These are phyloP conservation scores for Zygnema circumcarinatum DNA, from an alignment of 139 green algal genomes.

Conservation along the genomic window DNA sequence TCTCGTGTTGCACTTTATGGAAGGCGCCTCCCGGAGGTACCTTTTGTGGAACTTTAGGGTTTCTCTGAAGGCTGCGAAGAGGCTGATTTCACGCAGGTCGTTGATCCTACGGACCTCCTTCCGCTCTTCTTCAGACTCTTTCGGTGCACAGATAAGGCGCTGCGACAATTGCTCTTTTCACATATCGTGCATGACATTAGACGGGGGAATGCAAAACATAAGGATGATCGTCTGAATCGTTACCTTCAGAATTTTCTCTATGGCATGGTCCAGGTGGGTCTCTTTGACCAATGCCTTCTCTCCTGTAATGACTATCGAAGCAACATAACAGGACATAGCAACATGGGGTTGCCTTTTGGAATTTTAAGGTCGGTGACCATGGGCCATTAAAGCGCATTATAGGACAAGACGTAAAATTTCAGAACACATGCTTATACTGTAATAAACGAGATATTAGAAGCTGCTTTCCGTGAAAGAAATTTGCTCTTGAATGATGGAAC, in stretches of 20 bases:
- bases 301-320: background rate
- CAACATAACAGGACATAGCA: no score
- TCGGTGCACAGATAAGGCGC: conserved; percentile 86
- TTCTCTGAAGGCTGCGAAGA: background rate
- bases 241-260: conserved; percentile 87
- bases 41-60: no score
- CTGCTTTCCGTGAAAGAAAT: no score
- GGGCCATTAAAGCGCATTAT: no score
- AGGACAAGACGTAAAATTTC: no score
- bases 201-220: conserved; percentile 77
- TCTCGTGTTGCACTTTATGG: no score
- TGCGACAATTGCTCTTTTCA: conserved; percentile 83
- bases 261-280: conserved; percentile 66
- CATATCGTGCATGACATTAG: conserved; percentile 86
- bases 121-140: conserved; percentile 96
- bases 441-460: no score
- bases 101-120: conserved; percentile 75
- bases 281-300: background rate
- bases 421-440: no score
- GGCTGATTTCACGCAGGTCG: conserved; percentile 25
- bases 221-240: conserved; percentile 87
- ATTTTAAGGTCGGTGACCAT: no score
- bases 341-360: no score
- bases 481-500: no score
- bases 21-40: no score